A percentile compares a stretch with the other conserved stretches of the same genome.
Conservation (phyloP, 306 rosid species). For the Gastrolobium bilobum region DNA sequence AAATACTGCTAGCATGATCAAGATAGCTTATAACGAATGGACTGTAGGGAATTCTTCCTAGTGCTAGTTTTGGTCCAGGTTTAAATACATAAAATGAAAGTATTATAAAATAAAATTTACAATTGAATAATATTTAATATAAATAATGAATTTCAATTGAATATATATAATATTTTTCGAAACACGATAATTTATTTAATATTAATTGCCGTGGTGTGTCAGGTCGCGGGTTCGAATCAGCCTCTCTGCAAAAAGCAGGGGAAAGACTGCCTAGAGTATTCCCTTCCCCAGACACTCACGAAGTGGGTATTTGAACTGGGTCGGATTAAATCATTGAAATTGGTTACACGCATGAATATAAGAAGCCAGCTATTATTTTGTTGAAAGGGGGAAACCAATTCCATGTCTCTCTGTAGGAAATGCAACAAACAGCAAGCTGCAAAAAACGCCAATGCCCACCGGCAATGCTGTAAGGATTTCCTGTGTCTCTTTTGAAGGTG, state of each 20-base stretch:
- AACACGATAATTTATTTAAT: conserved; percentile 1
- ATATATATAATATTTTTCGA: background rate
- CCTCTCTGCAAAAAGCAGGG: too few relatives aligned
- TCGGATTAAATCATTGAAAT: conserved; percentile 13
- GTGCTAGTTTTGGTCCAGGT: background rate
- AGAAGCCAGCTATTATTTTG: conserved; percentile 40
- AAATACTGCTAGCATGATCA: conserved; percentile 18
- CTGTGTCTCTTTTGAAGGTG: conserved; percentile 63
- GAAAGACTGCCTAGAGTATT: too few relatives aligned
- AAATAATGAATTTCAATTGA: background rate
- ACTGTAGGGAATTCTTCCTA: background rate
- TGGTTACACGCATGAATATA: conserved; percentile 2
- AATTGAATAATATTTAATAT: background rate
- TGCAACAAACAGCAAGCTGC: conserved; percentile 67
- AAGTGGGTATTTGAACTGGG: too few relatives aligned
- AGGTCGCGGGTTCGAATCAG: too few relatives aligned
- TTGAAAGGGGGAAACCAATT: conserved; percentile 78
- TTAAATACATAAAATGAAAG: background rate
- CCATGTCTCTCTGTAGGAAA: conserved; percentile 83
- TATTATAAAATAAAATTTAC: background rate
- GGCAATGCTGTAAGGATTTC: conserved; percentile 76
- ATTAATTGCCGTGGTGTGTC: too few relatives aligned
- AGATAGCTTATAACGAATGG: background rate
- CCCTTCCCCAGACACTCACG: too few relatives aligned
- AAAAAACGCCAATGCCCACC: conserved; percentile 67